Percentiles rank a stretch among this genome's conserved stretches.
Evolutionary conservation across 768 basidiomycete species (phyloP).

Genomic region (Holtermannia corniformis): DNA sequence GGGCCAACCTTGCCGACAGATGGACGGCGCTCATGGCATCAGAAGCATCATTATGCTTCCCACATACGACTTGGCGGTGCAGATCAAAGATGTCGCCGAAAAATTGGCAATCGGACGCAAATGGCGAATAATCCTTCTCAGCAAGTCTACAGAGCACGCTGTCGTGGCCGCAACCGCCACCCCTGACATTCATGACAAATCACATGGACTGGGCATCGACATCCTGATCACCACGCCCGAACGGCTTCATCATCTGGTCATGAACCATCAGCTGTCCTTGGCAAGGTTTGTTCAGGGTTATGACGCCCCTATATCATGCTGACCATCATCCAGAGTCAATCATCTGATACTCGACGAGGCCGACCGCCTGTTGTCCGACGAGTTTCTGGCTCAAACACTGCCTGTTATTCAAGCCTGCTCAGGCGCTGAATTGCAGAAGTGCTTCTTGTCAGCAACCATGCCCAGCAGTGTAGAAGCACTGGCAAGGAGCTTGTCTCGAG

Average conservation of each 20-base stretch:
- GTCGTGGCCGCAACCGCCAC: conserved; percentile 37
- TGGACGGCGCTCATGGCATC: conserved; percentile 48
- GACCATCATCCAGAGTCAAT: conserved; percentile 7
- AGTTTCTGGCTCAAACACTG: conserved; percentile 79
- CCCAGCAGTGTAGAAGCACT: conserved; percentile 79
- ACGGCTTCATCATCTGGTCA: conserved; percentile 70
- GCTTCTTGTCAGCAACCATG: conserved; percentile 89
- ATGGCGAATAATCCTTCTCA: conserved; percentile 73
- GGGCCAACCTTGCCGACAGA: conserved; percentile 33
- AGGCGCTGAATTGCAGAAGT: conserved; percentile 62
- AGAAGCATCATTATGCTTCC: conserved; percentile 78
- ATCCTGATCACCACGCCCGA: conserved; percentile 88
- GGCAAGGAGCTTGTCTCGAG: conserved; percentile 70
- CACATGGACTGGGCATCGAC: conserved; percentile 46
- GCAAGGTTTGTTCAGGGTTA: conserved; percentile 15
- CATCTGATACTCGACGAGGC: conserved; percentile 75
- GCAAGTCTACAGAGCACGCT: conserved; percentile 79
- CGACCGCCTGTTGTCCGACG: conserved; percentile 77
- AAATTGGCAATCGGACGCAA: conserved; percentile 54
- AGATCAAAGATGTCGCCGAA: conserved; percentile 88
- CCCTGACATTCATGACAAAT: too few species aligned
- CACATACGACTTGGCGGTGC: conserved; percentile 89
- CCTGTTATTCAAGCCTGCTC: conserved; percentile 75
- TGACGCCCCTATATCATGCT: conserved; percentile 7
- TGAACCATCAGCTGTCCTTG: conserved; percentile 47